phyloP scores from a whole-genome alignment of 225 moss, liverwort and hornwort species.

The Rhytidiadelphus loreus region DNA sequence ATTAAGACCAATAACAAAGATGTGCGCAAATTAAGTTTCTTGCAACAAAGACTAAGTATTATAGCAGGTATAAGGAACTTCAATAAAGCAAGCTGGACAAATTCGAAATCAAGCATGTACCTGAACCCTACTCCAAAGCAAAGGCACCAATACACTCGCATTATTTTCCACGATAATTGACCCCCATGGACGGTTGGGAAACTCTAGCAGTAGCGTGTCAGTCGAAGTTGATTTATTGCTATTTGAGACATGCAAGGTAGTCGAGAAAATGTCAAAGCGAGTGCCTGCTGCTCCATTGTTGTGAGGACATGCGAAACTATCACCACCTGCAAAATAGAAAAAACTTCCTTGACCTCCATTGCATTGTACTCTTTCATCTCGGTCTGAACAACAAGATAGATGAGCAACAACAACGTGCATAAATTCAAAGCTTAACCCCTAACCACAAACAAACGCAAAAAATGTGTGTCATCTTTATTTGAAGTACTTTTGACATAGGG shows the following conservation, averaged over 20 bases:
- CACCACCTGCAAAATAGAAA: constrained; percentile 47
- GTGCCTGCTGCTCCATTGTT: constrained; percentile 90
- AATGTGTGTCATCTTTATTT: neutral
- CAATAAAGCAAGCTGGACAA: neutral
- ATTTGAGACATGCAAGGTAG: constrained; percentile 74
- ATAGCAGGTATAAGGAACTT: neutral
- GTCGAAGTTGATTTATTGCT: constrained; percentile 59
- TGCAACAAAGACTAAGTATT: neutral
- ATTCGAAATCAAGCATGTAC: constrained; percentile 15
- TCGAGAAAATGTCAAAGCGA: constrained; percentile 59
- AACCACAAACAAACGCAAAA: neutral
- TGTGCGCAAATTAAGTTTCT: neutral
- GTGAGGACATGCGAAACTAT: constrained; percentile 55
- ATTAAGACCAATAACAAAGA: neutral
- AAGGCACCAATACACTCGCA: constrained; percentile 72
- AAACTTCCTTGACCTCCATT: neutral
- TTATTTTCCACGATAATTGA: constrained; percentile 58
- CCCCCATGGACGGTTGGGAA: constrained; percentile 62
- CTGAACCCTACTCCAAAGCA: constrained; percentile 98
- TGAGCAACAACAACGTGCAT: neutral
- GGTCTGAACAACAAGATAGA: neutral
- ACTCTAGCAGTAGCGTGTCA: constrained; percentile 75
- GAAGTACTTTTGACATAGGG: neutral
- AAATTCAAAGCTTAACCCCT: neutral
- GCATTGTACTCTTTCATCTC: neutral